Evolutionary conservation across 2,329 filamentous ascomycete genomes (phyloP).

Genomic region (Fusarium setosum): DNA sequence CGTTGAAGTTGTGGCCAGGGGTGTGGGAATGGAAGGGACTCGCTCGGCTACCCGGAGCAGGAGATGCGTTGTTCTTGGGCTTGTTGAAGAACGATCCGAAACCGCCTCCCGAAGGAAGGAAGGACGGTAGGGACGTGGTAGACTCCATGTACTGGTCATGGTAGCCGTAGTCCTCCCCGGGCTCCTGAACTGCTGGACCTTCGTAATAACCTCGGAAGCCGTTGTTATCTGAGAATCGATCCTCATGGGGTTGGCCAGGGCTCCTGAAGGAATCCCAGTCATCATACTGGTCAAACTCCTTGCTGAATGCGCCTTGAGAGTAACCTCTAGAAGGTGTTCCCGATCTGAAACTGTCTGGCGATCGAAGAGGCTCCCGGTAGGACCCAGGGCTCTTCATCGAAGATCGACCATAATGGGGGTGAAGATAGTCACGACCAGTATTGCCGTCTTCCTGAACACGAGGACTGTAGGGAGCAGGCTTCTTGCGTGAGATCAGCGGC

Average conservation of each 20-base stretch:
- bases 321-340: conserved; percentile 27
- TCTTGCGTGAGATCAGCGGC: conserved; percentile 27
- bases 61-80: conserved; percentile 14
- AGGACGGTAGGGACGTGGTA: conserved; percentile 27
- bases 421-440: conserved; percentile 3
- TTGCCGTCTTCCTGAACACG: background rate
- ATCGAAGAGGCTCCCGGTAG: conserved; percentile 3
- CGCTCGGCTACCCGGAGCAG: conserved; percentile 1
- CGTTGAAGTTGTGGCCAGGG: conserved; percentile 25
- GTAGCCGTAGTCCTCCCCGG: background rate
- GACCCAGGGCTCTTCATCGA: background rate
- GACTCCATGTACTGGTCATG: conserved; percentile 15
- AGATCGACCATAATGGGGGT: conserved; percentile 16
- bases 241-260: background rate
- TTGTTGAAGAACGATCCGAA: conserved; percentile 41
- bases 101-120: conserved; percentile 22
- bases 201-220: conserved; percentile 2
- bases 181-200: background rate
- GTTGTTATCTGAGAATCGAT: background rate
- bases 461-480: background rate
- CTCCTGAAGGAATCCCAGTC: conserved; percentile 23
- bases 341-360: conserved; percentile 17
- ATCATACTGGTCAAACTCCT: conserved; percentile 20
- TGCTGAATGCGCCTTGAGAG: conserved; percentile 39
- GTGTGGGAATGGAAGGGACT: background rate